Conservation (phyloP, 164 flowering plant species). For the Saururus chinensis region DNA sequence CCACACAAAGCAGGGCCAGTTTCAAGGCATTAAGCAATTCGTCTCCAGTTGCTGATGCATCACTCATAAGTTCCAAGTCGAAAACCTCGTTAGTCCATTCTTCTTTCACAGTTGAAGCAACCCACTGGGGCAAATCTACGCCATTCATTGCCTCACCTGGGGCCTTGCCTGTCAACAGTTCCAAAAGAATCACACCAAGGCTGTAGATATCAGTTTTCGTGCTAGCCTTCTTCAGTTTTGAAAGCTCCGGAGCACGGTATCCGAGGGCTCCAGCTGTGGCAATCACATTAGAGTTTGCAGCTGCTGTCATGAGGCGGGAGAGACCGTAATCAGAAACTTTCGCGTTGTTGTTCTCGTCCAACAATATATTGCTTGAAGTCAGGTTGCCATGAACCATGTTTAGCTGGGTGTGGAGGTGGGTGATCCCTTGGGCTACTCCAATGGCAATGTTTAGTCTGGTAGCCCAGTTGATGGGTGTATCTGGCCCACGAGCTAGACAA, state of each 20-base stretch:
- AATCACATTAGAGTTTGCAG: conserved; percentile 55
- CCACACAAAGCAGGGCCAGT: conserved; percentile 82
- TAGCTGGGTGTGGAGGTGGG: conserved; percentile 58
- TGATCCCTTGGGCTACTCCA: conserved; percentile 55
- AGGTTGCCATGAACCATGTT: conserved; percentile 78
- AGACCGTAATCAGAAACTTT: conserved; percentile 84
- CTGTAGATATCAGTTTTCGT: conserved; percentile 85
- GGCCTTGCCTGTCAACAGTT: conserved; percentile 89
- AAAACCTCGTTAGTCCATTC: conserved; percentile 99
- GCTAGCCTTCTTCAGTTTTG: conserved; percentile 60
- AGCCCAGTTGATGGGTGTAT: conserved; percentile 57
- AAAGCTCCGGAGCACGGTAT: conserved; percentile 88
- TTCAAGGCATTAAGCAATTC: conserved; percentile 81
- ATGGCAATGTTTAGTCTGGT: conserved; percentile 78
- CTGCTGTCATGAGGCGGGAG: conserved; percentile 61
- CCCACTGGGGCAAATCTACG: conserved; percentile 91
- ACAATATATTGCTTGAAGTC: conserved; percentile 69
- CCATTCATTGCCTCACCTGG: conserved; percentile 77
- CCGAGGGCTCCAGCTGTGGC: conserved; percentile 81
- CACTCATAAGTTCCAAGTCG: conserved; percentile 81
- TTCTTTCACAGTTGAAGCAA: conserved; percentile 86
- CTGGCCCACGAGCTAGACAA: conserved; percentile 72
- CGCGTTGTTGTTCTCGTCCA: conserved; percentile 57
- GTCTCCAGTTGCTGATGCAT: conserved; percentile 43
- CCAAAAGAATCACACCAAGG: conserved; percentile 86